phyloP scores from a whole-genome alignment of 768 basidiomycete genomes.

The Erythrobasidium yunnanense region DNA sequence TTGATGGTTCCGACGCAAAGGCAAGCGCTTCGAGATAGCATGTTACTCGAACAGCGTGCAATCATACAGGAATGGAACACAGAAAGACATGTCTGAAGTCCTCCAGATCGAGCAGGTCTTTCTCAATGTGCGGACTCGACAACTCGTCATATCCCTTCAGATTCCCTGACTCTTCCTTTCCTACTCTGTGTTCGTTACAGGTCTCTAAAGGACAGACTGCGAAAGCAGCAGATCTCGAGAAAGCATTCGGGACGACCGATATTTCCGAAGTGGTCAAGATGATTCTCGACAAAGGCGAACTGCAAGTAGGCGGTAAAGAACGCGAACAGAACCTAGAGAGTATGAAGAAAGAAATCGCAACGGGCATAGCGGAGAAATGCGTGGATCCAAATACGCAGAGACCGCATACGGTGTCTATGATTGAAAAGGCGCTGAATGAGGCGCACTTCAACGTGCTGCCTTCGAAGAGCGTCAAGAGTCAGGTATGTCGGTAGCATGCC shows the following conservation, averaged over 20 bases:
- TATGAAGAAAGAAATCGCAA: conserved; percentile 78
- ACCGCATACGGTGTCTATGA: conserved; percentile 86
- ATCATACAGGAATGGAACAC: conserved; percentile 89
- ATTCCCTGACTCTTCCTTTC: neutral
- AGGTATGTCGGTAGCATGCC: conserved; percentile 48
- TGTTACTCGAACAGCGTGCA: conserved; percentile 99
- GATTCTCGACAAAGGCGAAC: conserved; percentile 91
- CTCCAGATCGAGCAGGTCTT: conserved; percentile 94
- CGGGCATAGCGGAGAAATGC: conserved; percentile 85
- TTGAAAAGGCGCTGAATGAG: conserved; percentile 95
- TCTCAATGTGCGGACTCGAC: conserved; percentile 55
- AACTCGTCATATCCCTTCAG: too few relatives aligned
- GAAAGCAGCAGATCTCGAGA: conserved; percentile 75
- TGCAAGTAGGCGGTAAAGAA: conserved; percentile 95
- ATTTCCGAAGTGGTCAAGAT: conserved; percentile 65
- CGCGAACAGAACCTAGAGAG: conserved; percentile 77
- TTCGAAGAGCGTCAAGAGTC: conserved; percentile 85
- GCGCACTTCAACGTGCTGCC: conserved; percentile 81
- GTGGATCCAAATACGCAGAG: conserved; percentile 82
- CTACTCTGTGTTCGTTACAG: neutral
- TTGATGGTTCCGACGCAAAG: conserved; percentile 44
- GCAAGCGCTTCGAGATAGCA: conserved; percentile 97
- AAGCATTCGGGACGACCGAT: conserved; percentile 72
- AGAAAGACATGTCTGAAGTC: conserved; percentile 87
- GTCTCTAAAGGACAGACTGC: conserved; percentile 89